Base-by-base conservation (phyloP, 208 protist genomes). In the Leishmania guyanensis region DNA sequence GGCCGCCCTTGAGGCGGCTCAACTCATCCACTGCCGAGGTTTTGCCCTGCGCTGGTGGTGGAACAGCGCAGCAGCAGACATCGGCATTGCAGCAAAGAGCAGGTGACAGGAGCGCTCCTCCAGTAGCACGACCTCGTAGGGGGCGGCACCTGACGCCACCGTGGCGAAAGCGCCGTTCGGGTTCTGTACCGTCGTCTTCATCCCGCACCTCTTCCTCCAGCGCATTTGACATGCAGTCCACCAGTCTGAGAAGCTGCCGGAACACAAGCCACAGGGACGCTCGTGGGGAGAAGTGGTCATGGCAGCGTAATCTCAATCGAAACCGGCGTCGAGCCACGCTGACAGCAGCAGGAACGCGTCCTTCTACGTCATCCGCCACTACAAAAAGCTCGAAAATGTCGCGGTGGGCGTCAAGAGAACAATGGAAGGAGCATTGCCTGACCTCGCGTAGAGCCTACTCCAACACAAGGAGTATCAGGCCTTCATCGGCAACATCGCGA, bases 1-100 rank as follows among this genome's bases (percentile, higher is more conserved):
- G 62, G 81, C 81, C 70, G 81, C 76, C 81, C n/a, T 64, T 43
- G 58, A 10, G 70, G 81, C 81, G 81, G 76, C 81, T 76, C 5
- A 54, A 22, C 3, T 78, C 54, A 68, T 53, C 68, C 10, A 5
- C 12, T 53, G 48, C 46, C 60, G 71, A 33, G 46, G 14, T 16
- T 43, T 48, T 29, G 12, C 12, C 36, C 17, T 39, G 33, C 43
- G 48, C 53, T 29, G 8, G 36, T 33, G 12, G 36, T 46, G 20
- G 26, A 60, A 48, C 70, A n/a, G 46, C 43, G 50, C 43, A 70
- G 58, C 56, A 17, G 71, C 58, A 68, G 9, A 39, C 26, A 26
- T 14, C n/a, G 1, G 43, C 70, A n/a, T n/a, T 9, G 29, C 72
- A 64, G 12, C 72, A 76, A 46, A 29, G 72, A 22, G 10, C 53